A percentile compares a stretch with the other conserved stretches of the same genome.
phyloP scores from a whole-genome alignment of 352 stramenopile genomes.

The Peronospora farinosa region DNA sequence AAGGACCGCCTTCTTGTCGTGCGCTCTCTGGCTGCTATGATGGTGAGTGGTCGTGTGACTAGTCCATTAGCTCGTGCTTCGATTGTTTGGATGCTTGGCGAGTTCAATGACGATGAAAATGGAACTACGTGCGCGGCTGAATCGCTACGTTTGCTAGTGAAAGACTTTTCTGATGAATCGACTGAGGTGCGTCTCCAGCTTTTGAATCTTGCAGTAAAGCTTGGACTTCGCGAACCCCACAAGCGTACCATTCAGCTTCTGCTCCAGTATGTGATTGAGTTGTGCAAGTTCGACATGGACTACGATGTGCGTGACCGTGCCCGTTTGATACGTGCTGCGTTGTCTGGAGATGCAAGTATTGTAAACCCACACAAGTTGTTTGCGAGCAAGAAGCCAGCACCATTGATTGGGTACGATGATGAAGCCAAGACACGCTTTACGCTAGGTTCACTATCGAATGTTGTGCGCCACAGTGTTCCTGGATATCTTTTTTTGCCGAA shows the following conservation, averaged over 20 bases:
- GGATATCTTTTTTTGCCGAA: constrained; percentile 72
- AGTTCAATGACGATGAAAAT: constrained; percentile 76
- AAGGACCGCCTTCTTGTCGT: constrained; percentile 76
- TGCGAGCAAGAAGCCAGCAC: constrained; percentile 70
- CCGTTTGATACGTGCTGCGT: constrained; percentile 71
- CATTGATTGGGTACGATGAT: constrained; percentile 67
- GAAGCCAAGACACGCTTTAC: constrained; percentile 70
- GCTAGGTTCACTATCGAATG: constrained; percentile 81
- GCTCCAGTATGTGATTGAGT: constrained; percentile 87
- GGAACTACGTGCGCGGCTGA: constrained; percentile 71
- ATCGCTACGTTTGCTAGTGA: constrained; percentile 80
- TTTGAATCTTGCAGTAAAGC: constrained; percentile 90
- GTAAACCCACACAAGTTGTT: constrained; percentile 76
- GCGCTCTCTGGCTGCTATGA: constrained; percentile 69
- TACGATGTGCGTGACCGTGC: constrained; percentile 90
- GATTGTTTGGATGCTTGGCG: constrained; percentile 90
- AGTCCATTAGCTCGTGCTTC: constrained; percentile 76
- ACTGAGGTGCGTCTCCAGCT: constrained; percentile 86
- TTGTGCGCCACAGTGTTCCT: constrained; percentile 79
- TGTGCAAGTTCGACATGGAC: constrained; percentile 89
- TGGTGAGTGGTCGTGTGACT: constrained; percentile 62
- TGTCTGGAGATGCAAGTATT: constrained; percentile 51
- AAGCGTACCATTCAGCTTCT: constrained; percentile 73
- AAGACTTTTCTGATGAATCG: constrained; percentile 84
- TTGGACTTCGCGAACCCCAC: constrained; percentile 66